phyloP scores from a whole-genome alignment of 257 asterid species.

The Solanum ossicruentum region DNA sequence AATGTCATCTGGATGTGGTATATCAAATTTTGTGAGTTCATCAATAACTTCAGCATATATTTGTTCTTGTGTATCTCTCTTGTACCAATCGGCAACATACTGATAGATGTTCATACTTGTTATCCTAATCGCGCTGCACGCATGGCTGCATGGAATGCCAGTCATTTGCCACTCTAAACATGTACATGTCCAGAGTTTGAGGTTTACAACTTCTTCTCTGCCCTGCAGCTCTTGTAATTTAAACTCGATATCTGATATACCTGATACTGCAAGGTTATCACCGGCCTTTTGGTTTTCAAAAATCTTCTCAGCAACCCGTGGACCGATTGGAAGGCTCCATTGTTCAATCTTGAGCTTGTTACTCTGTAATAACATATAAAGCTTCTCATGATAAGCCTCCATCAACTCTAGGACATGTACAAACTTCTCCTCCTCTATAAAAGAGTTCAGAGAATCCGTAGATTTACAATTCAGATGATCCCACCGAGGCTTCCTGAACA shows the following conservation, averaged over 20 bases:
- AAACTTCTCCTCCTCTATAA: conserved; percentile 1
- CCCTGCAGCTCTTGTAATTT: not conserved
- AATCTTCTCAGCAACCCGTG: not conserved
- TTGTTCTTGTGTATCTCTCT: not conserved
- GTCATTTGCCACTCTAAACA: conserved; percentile 8
- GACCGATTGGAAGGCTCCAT: not conserved
- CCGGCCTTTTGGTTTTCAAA: not conserved
- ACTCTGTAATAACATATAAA: not conserved
- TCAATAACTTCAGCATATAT: not conserved
- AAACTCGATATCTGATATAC: not conserved
- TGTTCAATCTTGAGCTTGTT: not conserved
- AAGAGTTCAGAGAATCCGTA: conserved; percentile 4
- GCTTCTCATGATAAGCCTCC: conserved; percentile 1
- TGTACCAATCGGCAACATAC: not conserved
- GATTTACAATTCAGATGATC: conserved; percentile 5
- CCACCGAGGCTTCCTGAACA: conserved; percentile 1
- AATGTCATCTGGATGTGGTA: not conserved
- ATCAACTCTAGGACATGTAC: not conserved
- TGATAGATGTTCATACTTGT: not conserved
- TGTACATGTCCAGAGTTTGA: not conserved
- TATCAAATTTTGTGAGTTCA: not conserved
- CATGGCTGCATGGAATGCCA: not conserved
- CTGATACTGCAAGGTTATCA: not conserved
- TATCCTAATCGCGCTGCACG: not conserved
- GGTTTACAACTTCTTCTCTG: not conserved